Base-by-base conservation (phyloP, 306 rosid species). In the Rubus parviflorus region DNA sequence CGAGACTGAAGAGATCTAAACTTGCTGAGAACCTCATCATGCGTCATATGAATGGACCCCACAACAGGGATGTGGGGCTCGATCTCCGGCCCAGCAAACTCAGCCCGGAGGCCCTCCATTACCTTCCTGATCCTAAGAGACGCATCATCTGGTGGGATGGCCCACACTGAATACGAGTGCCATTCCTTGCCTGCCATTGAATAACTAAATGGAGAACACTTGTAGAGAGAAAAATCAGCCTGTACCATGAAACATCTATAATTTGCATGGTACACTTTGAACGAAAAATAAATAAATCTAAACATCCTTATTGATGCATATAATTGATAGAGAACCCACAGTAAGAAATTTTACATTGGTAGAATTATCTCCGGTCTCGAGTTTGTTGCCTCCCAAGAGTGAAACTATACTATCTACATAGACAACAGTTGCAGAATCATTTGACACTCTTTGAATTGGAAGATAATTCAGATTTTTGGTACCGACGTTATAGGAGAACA, bases 1-100 rank as follows among this genome's bases (percentile, higher is more conserved):
- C 81, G 62, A 48, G 82, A 86, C 3, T 13, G 53, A 0, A 94
- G 90, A 0, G 89, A 81, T 30, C 79, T 80, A 87, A 93, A 81
- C 70, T 84, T 93, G 23, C 40, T 25, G 25, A 88, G 37, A 12
- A 91, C 97, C 14, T 91, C 95, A 0, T 84, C 89, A 14, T 80
- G 58, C 20, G 87, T 84, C 71, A 89, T 70, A 7, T 67, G 78
- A 66, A 85, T 86, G 43, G 93, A 89, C 30, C 97, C 97, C 0
- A 88, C 92, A 46, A 91, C 83, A 11, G 98, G 85, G 60, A 93
- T 81, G 82, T 93, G 97, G 30, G 98, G 98, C 23, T 88, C 81
- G 76, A 93, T 91, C 2, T 85, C 79, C 51, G 98, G 97, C 46
- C 98, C 98, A 2, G 79, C 83, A 76, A 88, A 91, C 58, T 91